These are phyloP conservation scores for Fusarium sp. DNA, from an alignment of 2,329 filamentous ascomycete species.

Conservation along the genomic window DNA sequence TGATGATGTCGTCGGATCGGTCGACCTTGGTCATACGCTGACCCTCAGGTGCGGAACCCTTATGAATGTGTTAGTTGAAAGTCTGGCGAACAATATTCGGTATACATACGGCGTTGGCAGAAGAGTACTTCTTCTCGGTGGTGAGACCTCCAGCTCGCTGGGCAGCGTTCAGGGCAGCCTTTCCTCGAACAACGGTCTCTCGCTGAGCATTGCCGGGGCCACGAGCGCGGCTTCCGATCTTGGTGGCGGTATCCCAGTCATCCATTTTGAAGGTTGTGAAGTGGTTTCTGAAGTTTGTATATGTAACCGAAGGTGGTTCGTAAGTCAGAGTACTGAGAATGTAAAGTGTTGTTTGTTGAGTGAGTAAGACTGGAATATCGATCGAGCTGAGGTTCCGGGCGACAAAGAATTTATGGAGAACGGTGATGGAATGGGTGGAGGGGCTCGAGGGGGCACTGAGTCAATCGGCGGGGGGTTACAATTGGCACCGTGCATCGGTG, in stretches of 20 bases:
- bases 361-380: constrained; percentile 30
- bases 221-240: constrained; percentile 89
- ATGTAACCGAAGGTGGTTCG: constrained; percentile 1
- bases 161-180: constrained; percentile 86
- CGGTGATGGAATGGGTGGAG: constrained; percentile 48
- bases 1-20: constrained; percentile 96
- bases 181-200: constrained; percentile 91
- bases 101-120: constrained; percentile 71
- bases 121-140: constrained; percentile 91
- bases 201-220: constrained; percentile 73
- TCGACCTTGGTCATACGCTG: constrained; percentile 98
- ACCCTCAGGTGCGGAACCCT: constrained; percentile 69
- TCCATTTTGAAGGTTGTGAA: constrained; percentile 62
- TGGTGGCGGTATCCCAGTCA: constrained; percentile 90
- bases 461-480: constrained; percentile 52
- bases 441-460: constrained; percentile 47
- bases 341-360: constrained; percentile 28
- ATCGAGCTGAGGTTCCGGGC: constrained; percentile 34
- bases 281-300: constrained; percentile 41
- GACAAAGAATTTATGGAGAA: constrained; percentile 46
- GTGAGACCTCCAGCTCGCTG: constrained; percentile 79
- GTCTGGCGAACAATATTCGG: neutral
- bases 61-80: constrained; percentile 25
- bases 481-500: constrained; percentile 38
- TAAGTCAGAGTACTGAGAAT: neutral